Evolutionary conservation across 2,329 filamentous ascomycete genomes (phyloP).

Genomic region (Xylaria sp.): DNA sequence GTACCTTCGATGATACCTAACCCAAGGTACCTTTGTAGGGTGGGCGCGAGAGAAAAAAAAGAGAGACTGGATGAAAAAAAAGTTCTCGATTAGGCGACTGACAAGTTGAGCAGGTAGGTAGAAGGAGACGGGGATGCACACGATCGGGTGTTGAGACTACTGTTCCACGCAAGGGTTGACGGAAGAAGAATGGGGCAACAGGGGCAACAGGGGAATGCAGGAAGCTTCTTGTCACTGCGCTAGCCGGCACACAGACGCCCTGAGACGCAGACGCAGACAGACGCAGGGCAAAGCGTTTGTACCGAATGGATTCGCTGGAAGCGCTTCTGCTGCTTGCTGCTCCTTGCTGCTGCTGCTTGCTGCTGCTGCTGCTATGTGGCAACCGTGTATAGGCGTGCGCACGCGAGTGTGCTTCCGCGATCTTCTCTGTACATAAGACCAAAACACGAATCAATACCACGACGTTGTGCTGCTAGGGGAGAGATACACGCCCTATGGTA

Average conservation of each 20-base stretch:
- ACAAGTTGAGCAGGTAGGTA: neutral
- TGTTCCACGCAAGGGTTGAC: neutral
- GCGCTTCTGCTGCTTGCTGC: no score
- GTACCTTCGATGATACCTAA: neutral
- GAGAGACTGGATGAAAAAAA: neutral
- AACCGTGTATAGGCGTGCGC: neutral
- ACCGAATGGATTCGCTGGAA: neutral
- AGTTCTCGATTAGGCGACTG: slow-evolving; percentile 1
- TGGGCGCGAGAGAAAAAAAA: slow-evolving; percentile 10
- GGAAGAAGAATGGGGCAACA: neutral
- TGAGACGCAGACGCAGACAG: neutral
- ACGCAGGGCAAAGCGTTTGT: neutral
- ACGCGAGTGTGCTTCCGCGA: neutral
- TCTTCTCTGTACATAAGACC: slow-evolving; percentile 3
- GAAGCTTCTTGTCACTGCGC: slow-evolving; percentile 3
- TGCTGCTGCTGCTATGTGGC: neutral
- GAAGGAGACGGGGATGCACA: slow-evolving; percentile 5
- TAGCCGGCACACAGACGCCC: neutral
- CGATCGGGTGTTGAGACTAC: slow-evolving; percentile 8
- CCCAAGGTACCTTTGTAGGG: neutral
- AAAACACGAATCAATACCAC: slow-evolving; percentile 3
- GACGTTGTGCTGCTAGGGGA: neutral
- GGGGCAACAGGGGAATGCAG: slow-evolving; percentile 6
- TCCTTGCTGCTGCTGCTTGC: no score
- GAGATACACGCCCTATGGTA: neutral